Base-by-base conservation (phyloP, 1,284 basidiomycete species). In the Leccinum glutinopallens region DNA sequence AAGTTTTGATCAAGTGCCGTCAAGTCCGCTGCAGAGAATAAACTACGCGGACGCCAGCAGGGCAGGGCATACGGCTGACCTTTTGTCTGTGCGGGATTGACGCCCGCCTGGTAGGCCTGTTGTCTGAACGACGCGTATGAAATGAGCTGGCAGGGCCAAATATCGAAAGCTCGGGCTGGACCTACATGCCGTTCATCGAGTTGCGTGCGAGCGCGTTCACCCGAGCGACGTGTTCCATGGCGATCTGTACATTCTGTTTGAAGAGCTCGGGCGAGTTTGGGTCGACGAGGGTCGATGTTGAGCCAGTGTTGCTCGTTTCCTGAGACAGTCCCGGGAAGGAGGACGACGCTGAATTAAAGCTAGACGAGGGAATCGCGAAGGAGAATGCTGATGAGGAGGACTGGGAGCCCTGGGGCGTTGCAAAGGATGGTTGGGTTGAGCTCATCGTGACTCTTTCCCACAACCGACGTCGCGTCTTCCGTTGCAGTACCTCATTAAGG, bases 191-290 rank as follows among this genome's bases (percentile, higher is more conserved):
- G 19, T 72, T 70, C 58, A 81, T 68, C 12, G 79, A 75, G 55
- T 68, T 79, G 37, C 77, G 72, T 0, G 81, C 79, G 15, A 81
- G 72, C 1, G 68, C 67, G 62, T 80, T 80, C 8, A 83, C 75
- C 19, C 80, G 73, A 13, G 69, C 69, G 17, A 82, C 72, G 5
- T 79, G 78, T 12, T 74, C 74, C 61, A 79, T 76, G 5, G 76
- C 78, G 33, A 80, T 62, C 56, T 81, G 77, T 25, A 82, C 71
- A 68, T 81, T 80, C 43, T 83, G 80, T 64, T 78, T 81, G 75
- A 84, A 82, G 39, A 75, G 63, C 32, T 82, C 79, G 0, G 81
- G 79, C n/a, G 81, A 79, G 65, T 81, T 83, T 43, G 75, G 75
- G 66, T 84, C 82, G 12, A 53, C 64, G 46, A 75, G 73, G 4